phyloP scores from a whole-genome alignment of 148 eudicot species.

The Chenopodium album region DNA sequence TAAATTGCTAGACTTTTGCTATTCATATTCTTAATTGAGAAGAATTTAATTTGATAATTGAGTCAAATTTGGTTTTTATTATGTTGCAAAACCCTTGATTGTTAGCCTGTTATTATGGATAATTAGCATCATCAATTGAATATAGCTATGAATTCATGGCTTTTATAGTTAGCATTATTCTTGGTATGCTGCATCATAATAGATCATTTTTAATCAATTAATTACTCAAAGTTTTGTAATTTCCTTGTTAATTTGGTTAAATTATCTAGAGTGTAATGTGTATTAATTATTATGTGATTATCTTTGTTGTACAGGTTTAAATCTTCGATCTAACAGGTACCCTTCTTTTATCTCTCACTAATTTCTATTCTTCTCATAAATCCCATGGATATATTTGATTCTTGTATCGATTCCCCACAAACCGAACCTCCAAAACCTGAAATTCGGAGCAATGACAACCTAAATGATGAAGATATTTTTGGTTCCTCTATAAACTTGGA shows the following conservation, averaged over 20 bases:
- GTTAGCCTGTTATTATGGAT: too few species aligned
- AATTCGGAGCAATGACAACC: not conserved
- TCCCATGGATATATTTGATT: slow-evolving; percentile 22
- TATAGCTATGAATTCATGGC: too few species aligned
- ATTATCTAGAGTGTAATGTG: not conserved
- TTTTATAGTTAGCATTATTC: too few species aligned
- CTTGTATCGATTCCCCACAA: slow-evolving; percentile 2
- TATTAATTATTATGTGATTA: not conserved
- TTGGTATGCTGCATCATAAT: too few species aligned
- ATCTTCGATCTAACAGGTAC: not conserved
- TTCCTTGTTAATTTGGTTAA: not conserved
- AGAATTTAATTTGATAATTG: too few species aligned
- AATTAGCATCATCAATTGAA: too few species aligned
- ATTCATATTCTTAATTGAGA: too few species aligned
- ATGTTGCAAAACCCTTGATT: too few species aligned
- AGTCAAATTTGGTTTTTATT: too few species aligned
- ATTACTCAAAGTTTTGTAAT: too few species aligned
- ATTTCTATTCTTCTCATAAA: not conserved
- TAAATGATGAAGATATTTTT: slow-evolving; percentile 39
- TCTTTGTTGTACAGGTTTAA: slow-evolving; percentile 2
- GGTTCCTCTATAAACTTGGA: slow-evolving; percentile 49
- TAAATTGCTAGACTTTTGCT: too few species aligned
- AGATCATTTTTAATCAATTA: too few species aligned
- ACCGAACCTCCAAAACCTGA: not conserved
- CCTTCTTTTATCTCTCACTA: not conserved